These are phyloP conservation scores for Cladorrhinum sp. DNA, from an alignment of 2,329 filamentous ascomycete genomes.

Conservation along the genomic window DNA sequence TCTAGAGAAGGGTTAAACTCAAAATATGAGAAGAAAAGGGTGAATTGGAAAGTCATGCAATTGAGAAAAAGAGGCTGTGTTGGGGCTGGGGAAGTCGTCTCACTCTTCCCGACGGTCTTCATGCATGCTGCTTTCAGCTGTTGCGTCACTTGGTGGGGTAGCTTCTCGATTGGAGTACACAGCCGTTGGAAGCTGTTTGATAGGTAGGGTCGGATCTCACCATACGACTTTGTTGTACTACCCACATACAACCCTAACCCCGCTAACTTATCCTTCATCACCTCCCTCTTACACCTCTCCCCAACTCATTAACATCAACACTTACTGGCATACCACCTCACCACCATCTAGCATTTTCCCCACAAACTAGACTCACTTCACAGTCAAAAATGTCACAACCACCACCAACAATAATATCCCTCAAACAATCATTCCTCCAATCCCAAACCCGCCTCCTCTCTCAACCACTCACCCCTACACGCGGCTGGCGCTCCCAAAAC, in stretches of 20 bases:
- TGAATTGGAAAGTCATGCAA: neutral
- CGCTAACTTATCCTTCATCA: neutral
- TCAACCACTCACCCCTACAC: slow-evolving; percentile 55
- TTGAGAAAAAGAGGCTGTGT: slow-evolving; percentile 15
- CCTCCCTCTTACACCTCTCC: neutral
- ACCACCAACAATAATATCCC: slow-evolving; percentile 55
- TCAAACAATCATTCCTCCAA: slow-evolving; percentile 64
- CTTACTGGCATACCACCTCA: neutral
- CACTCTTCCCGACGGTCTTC: neutral
- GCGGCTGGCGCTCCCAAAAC: slow-evolving; percentile 50
- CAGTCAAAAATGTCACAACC: slow-evolving; percentile 29
- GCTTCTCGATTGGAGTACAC: slow-evolving; percentile 5
- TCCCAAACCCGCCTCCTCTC: slow-evolving; percentile 62
- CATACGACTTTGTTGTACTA: neutral
- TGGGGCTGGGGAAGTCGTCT: slow-evolving; percentile 13
- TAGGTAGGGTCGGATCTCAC: neutral
- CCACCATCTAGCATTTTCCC: neutral
- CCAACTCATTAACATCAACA: neutral
- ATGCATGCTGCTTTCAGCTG: slow-evolving; percentile 7
- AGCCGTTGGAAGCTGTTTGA: slow-evolving; percentile 1
- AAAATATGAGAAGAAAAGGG: neutral
- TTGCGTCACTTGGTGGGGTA: slow-evolving; percentile 23
- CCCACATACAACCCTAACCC: neutral
- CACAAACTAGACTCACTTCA: too few relatives aligned
- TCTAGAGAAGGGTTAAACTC: neutral